Base-by-base conservation (phyloP, 805 yeast species). In the Groenewaldozyma tartarivorans region DNA sequence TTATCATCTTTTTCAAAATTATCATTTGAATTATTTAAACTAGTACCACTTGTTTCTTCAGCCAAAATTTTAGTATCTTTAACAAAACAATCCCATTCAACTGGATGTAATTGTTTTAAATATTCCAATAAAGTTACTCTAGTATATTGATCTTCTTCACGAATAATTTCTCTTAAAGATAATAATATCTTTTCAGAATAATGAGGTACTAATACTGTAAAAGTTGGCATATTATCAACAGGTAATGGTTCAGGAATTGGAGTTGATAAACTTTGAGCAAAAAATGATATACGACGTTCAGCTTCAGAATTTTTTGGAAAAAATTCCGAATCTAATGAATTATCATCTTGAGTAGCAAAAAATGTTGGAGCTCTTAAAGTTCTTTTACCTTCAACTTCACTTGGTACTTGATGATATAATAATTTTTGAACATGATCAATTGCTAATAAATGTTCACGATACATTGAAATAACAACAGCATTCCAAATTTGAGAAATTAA, bases 161-260 rank as follows among this genome's bases (percentile, higher is more conserved):
- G 81, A 54, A 92, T 90, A 58, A 92, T 87, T 65, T 90, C 98
- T 62, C 94, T 81, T 56, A 92, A 70, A n/a, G 96, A 85, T 38
- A 90, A 68, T 53, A 88, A 71, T 48, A 90, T 90, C 77, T 87
- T 90, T 69, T 90, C 98, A 50, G 92, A 72, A 66, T 90, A 90
- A 64, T 90, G 98, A 57, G 98, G 97, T 52, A 90, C 82, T 64
- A 90, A 71, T 18, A 92, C 97, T 31, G 98, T 88, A 65, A 92
- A 92, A 9, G 97, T 90, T 50, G 99, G 99, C 98, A 92, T 92
- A 72, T 90, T 90, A 66, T 92, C 98, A 53, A 94, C 97, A 34
- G 99, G 98, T 60, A 92, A 72, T 48, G 99, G 97, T 69, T 92
- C 98, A 48, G 96, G 95, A 55, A 92, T 88, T 53, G 98, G 98